Evolutionary conservation across 2,329 filamentous ascomycete genomes (phyloP), one percentile per base, ranked within the genome.

Genomic region (Fusarium buharicum): DNA sequence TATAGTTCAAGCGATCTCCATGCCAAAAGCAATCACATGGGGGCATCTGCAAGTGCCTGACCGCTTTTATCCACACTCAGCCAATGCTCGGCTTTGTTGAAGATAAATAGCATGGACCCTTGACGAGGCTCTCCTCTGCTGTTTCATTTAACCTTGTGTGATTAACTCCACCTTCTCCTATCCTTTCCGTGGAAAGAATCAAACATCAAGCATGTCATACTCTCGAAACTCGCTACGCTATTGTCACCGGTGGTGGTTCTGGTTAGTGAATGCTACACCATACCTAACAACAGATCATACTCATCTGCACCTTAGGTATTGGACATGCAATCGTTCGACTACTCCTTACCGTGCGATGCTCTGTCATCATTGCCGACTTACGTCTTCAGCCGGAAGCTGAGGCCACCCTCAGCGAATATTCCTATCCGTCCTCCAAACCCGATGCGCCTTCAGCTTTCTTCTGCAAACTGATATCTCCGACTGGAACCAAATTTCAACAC

Each of bases 381-480:
- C 18, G 6, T 2, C 56, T 59, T 10, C 62, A 51, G 0, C 59
- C 62, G 2, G 62, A 64, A 33, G 62, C 55, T 2, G 20, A 45
- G 33, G 20, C 38, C 20, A 24, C 46, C 31, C 1, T 37, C 34
- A 41, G 37, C 31, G 10, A 41, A 39, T 36, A 36, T 24, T 18
- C 51, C n/a, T 8, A 36, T 36, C 33, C 33, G 13, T 10, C 46
- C 36, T 10, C 36, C 22, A 18, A 44, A 10, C 17, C 13, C n/a
- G n/a, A 28, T 16, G 31, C 34, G 18, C 41, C 55, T 1, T 31
- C 39, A 4, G 55, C 47, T 12, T n/a, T 50, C 11, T 74, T 70
- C 41, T 61, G 68, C 40, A 59, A 70, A 67, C 67, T 4, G 65
- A 72, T 44, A 49, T 75, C 3, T 61, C 59, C 45, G 66, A 72